Evolutionary conservation across 345 rosid genomes (phyloP), one percentile per base, ranked within the genome.

Genomic region (Acer saccharum): DNA sequence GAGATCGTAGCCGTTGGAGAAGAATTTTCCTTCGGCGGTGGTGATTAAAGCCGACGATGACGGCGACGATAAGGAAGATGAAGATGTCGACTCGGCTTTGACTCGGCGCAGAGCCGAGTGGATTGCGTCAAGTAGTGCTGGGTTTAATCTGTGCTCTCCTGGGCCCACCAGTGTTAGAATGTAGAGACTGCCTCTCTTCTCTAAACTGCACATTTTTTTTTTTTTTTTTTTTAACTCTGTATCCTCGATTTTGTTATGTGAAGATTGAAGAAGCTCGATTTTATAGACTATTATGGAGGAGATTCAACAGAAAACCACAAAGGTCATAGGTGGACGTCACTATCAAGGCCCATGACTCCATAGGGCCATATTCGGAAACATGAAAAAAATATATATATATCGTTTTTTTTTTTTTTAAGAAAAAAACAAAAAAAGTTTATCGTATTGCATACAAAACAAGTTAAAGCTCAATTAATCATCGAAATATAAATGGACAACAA

Each of bases 1-100:
- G 69, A 93, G 86, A 82, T 93, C 97, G 79, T 81, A 90, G 65
- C 98, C 98, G 76, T 94, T 93, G 77, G 98, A 94, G 89, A 93
- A 94, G 90, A 90, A 94, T 75, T 81, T 90, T 11, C 98, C 98
- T 11, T 87, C 75, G 48, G 97, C 79, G 27, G 88, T 87, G 66
- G 94, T 91, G 86, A 93, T 78, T 16, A 93, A 94, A 21, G 78
- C 92, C 43, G 94, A 80, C 50, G 84, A 1, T 27, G 23, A 8
- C 0, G 57, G 3, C 63, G 23, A 8, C 0, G 57, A 14, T 0
- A 18, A 4, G 4, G 58, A 6, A 54, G 64, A 85, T 1, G 80
- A 77, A 17, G 87, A 70, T 58, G 87, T 72, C 54, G 85, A 85
- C 6, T 85, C 84, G 25, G 87, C 68, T 4, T 85, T 84, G 81